phyloP scores from a whole-genome alignment of 805 yeast genomes.

The Wickerhamiella siamensis region DNA sequence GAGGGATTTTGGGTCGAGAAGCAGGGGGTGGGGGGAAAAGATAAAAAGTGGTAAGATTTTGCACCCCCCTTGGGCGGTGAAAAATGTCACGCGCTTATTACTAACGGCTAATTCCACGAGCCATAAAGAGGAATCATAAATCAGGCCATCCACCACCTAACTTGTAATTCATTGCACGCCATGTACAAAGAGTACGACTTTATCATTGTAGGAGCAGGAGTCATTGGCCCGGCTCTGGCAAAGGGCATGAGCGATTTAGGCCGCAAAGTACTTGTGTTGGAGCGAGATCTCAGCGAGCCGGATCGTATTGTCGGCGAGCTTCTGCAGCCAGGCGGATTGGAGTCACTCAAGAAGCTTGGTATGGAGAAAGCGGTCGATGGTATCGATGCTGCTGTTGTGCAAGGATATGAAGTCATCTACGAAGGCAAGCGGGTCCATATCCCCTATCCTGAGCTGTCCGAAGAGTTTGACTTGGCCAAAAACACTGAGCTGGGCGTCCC shows the following conservation, averaged over 20 bases:
- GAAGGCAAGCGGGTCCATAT: slow-evolving; percentile 42
- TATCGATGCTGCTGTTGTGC: slow-evolving; percentile 61
- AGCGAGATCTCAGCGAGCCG: slow-evolving; percentile 83
- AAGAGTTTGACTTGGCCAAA: slow-evolving; percentile 5
- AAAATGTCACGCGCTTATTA: not conserved
- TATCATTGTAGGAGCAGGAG: slow-evolving; percentile 96
- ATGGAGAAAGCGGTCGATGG: slow-evolving; percentile 60
- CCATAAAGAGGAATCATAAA: not conserved
- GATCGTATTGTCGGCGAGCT: slow-evolving; percentile 96
- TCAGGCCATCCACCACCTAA: not conserved
- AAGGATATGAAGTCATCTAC: slow-evolving; percentile 71
- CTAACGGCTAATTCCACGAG: not conserved
- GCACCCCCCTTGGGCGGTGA: not conserved
- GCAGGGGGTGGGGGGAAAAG: not conserved
- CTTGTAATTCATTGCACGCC: not conserved
- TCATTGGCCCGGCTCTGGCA: slow-evolving; percentile 87
- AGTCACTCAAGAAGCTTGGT: slow-evolving; percentile 69
- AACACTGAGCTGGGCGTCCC: slow-evolving; percentile 7
- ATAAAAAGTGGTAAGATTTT: not conserved
- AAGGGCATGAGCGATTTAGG: slow-evolving; percentile 85
- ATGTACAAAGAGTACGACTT: slow-evolving; percentile 43
- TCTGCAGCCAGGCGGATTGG: slow-evolving; percentile 92
- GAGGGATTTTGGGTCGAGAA: not conserved
- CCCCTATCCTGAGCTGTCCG: slow-evolving; percentile 41
- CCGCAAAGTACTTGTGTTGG: slow-evolving; percentile 59